phyloP scores from a whole-genome alignment of 768 basidiomycete species.

The Boletus rex-veris region DNA sequence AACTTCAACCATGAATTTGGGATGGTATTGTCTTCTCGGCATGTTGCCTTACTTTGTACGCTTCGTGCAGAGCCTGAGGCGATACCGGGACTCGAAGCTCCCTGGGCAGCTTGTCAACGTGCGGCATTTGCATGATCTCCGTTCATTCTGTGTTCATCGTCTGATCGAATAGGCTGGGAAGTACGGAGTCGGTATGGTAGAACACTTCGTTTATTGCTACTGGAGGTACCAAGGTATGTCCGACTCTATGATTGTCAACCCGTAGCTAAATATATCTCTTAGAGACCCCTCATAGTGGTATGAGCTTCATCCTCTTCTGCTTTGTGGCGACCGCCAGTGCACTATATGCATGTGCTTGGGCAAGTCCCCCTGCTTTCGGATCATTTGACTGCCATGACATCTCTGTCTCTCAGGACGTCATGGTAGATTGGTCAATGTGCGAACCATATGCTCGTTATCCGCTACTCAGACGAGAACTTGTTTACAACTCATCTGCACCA shows the following conservation, averaged over 20 bases:
- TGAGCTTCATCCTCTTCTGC: constrained; percentile 68
- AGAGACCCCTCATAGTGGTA: constrained; percentile 38
- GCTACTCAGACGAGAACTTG: constrained; percentile 71
- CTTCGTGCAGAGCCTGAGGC: constrained; percentile 80
- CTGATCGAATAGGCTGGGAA: constrained; percentile 67
- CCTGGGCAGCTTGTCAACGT: constrained; percentile 87
- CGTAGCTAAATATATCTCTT: neutral
- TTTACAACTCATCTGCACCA: constrained; percentile 61
- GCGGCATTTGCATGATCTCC: constrained; percentile 18
- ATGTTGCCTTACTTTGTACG: constrained; percentile 72
- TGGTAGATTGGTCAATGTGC: constrained; percentile 91
- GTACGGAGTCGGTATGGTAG: constrained; percentile 65
- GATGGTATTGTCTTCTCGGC: constrained; percentile 53
- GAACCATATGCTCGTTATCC: constrained; percentile 51
- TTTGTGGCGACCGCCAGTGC: constrained; percentile 61
- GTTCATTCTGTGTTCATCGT: neutral
- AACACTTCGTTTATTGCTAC: constrained; percentile 63
- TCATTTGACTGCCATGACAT: neutral
- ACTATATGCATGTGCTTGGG: constrained; percentile 77
- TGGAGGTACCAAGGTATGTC: constrained; percentile 68
- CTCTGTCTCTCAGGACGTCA: constrained; percentile 56
- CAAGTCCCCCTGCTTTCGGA: constrained; percentile 32
- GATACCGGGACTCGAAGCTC: constrained; percentile 76
- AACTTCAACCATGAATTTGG: constrained; percentile 50
- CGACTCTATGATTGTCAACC: neutral